Evolutionary conservation across 805 yeast genomes (phyloP).

Genomic region (Crinitomyces ghanaensis): DNA sequence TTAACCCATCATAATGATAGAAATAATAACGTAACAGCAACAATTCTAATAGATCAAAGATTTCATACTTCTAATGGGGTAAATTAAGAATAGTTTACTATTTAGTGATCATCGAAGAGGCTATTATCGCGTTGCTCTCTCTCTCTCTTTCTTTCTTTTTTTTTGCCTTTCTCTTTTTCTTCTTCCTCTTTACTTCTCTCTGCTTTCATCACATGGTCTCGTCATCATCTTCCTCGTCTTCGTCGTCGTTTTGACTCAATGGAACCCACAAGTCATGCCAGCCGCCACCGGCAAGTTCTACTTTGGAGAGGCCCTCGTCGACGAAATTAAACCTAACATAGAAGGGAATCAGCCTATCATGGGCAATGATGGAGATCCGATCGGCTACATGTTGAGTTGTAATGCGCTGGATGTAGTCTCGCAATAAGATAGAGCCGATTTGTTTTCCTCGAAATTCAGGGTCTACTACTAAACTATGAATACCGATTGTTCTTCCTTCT

Average conservation of each 20-base stretch:
- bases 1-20: slow-evolving; percentile 14
- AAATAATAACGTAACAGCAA: no score
- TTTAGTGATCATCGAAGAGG: no score
- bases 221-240: slow-evolving; percentile 9
- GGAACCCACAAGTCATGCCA: slow-evolving; percentile 18
- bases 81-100: neutral
- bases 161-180: neutral
- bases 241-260: slow-evolving; percentile 12
- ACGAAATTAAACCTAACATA: slow-evolving; percentile 75
- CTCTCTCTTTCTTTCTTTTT: no score
- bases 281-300: slow-evolving; percentile 14
- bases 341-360: slow-evolving; percentile 56
- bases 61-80: no score
- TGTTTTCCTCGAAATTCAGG: slow-evolving; percentile 72
- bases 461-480: slow-evolving; percentile 71
- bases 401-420: slow-evolving; percentile 84
- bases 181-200: neutral
- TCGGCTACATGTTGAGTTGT: slow-evolving; percentile 80
- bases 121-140: no score
- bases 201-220: neutral
- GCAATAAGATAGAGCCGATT: slow-evolving; percentile 70
- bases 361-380: slow-evolving; percentile 62
- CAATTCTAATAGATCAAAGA: no score
- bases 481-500: slow-evolving; percentile 58
- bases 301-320: slow-evolving; percentile 34